phyloP scores from a whole-genome alignment of 495 filamentous ascomycete species.

The Daldinia childiae region DNA sequence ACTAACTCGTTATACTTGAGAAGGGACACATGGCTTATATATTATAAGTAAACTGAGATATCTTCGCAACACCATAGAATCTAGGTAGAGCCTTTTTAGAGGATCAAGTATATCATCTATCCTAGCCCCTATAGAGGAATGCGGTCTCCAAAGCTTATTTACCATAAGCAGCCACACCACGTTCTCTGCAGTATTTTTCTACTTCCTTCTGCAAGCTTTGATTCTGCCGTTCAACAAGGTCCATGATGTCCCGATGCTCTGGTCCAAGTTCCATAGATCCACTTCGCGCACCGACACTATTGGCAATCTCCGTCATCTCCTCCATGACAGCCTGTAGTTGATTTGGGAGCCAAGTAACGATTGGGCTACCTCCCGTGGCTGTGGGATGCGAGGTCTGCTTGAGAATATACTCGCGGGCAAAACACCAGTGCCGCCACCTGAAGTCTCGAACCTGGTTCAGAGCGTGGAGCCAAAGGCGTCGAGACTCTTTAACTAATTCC shows the following conservation, averaged over 20 bases:
- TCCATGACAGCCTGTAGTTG: constrained; percentile 80
- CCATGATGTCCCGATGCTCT: constrained; percentile 70
- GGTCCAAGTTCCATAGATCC: constrained; percentile 45
- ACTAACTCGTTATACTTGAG: no score
- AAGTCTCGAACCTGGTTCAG: constrained; percentile 90
- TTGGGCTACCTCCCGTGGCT: constrained; percentile 90
- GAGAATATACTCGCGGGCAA: constrained; percentile 93
- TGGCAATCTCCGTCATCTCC: constrained; percentile 73
- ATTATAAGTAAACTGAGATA: no score
- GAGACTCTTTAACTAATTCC: constrained; percentile 50
- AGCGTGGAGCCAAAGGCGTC: constrained; percentile 70
- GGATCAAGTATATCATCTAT: no score
- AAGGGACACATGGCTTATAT: no score
- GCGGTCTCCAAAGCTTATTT: no score
- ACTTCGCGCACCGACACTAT: constrained; percentile 55
- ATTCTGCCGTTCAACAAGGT: constrained; percentile 70
- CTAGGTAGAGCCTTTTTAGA: no score
- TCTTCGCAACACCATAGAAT: no score
- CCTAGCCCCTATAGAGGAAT: no score
- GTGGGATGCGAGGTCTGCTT: constrained; percentile 83
- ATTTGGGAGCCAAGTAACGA: constrained; percentile 91
- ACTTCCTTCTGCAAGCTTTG: constrained; percentile 81
- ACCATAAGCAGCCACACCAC: constrained; percentile 55
- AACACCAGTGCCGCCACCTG: constrained; percentile 93
- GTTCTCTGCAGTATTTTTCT: constrained; percentile 78